Percentiles rank a stretch among this genome's conserved stretches.
phyloP scores from a whole-genome alignment of 208 protist species.

The Trypanosoma cruzi region DNA sequence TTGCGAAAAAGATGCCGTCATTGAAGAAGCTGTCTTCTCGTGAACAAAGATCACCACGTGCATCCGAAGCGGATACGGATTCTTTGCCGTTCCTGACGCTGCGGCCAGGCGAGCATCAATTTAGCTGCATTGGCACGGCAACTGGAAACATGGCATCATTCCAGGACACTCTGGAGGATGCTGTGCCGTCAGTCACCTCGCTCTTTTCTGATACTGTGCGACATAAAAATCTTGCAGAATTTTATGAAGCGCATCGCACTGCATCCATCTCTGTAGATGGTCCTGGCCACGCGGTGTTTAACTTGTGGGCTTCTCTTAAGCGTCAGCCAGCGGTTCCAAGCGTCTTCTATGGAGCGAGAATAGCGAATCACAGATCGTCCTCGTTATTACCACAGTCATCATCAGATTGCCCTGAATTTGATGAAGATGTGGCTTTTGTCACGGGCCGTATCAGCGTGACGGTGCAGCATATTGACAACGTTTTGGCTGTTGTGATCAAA shows the following conservation, averaged over 20 bases:
- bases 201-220: conserved; percentile 25
- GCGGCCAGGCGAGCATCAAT: conserved; percentile 71
- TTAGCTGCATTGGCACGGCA: conserved; percentile 77
- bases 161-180: conserved; percentile 63
- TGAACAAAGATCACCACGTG: not conserved
- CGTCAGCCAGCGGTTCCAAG: conserved; percentile 28
- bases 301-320: conserved; percentile 71
- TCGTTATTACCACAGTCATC: conserved; percentile 5
- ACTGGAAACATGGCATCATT: conserved; percentile 61
- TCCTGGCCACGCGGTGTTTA: conserved; percentile 62
- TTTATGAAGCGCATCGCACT: conserved; percentile 69
- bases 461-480: conserved; percentile 57
- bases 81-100: conserved; percentile 33
- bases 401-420: conserved; percentile 30
- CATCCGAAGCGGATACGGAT: not conserved
- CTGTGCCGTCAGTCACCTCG: conserved; percentile 38
- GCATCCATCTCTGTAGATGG: conserved; percentile 58
- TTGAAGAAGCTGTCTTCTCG: not conserved
- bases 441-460: conserved; percentile 69
- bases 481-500: conserved; percentile 61
- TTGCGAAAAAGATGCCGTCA: conserved; percentile 13
- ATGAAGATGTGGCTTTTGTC: conserved; percentile 50
- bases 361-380: not conserved
- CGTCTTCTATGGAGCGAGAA: conserved; percentile 38
- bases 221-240: conserved; percentile 46